Base-by-base conservation (phyloP, 2,329 filamentous ascomycete genomes). In the Botryotinia calthae region DNA sequence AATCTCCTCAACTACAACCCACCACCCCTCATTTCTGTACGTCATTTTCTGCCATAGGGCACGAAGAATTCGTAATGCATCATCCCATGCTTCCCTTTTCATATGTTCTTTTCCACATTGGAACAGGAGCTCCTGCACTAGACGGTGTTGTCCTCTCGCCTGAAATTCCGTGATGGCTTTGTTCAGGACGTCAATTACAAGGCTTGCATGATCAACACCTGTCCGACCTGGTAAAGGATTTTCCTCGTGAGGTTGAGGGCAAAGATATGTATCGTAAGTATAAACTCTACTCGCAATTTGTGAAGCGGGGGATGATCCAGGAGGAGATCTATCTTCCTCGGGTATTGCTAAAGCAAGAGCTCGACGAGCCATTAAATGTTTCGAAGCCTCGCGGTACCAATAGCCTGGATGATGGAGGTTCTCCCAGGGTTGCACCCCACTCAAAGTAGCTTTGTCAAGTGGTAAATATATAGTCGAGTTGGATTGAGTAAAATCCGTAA, bases 231-330 rank as follows among this genome's bases (percentile, higher is more conserved):
- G 79, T 22, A 89, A 76, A 0, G 89, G 88, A 66, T 85, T 85
- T 77, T 91, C 89, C 75, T 89, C 84, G 74, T 89, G 84, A 1
- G 90, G 89, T 56, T 88, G 86, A 20, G 88, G 89, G 72, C 89
- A 91, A 82, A 92, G 85, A 79, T 91, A 92, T 1, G 87, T 89
- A 78, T 92, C 90, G 75, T 91, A 90, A 1, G 84, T 83, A 74
- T 89, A 89, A 0, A 85, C 84, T 69, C 86, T 87, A 76, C 83
- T 84, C 16, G 85, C 83, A 12, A 84, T 81, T 10, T 83, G 82
- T 6, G 85, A 84, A 25, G 85, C 84, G 8, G 85, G 82, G 6
- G 86, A 84, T 4, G 81, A 77, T 51, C 86, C 84, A 9, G 88
- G 88, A 2, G 84, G 82, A 68, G 83, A 83, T 54, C 89, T 83